phyloP scores from a whole-genome alignment of 352 stramenopile species.

The Phytophthora sp. region DNA sequence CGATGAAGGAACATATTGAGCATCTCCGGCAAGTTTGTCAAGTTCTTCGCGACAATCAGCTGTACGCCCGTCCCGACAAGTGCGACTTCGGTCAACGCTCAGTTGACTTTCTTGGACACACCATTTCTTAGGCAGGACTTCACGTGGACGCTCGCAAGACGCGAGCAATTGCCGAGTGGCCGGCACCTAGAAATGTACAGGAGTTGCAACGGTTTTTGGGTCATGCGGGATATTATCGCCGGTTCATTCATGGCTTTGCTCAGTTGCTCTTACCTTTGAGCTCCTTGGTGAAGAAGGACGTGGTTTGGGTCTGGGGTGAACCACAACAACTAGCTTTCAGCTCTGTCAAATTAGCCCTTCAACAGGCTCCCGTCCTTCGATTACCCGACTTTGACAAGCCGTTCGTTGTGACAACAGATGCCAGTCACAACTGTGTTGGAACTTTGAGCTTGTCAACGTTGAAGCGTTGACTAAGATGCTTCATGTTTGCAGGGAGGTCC shows the following conservation, averaged over 20 bases:
- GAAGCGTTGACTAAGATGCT: no score
- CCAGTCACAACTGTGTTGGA: neutral
- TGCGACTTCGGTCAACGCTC: neutral
- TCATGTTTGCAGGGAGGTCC: no score
- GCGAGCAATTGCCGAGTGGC: neutral
- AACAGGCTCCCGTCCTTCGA: neutral
- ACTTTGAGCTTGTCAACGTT: no score
- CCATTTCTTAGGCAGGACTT: neutral
- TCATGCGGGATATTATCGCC: constrained; percentile 1
- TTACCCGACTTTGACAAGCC: neutral
- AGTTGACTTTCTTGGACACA: constrained; percentile 1
- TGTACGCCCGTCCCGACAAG: neutral
- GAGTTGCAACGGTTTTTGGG: constrained; percentile 4
- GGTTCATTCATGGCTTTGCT: constrained; percentile 4
- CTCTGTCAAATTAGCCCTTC: neutral
- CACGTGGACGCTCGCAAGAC: neutral
- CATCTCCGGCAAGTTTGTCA: constrained; percentile 16
- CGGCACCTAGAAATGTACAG: neutral
- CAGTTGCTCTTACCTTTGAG: neutral
- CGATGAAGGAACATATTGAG: constrained; percentile 8
- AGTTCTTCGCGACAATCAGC: neutral
- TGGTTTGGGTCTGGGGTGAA: neutral
- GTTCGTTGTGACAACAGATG: constrained; percentile 1
- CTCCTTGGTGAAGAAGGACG: neutral
- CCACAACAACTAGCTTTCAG: neutral